Evolutionary conservation across 345 rosid genomes (phyloP), one percentile per base, ranked within the genome.

Genomic region (Raphanus sativus): DNA sequence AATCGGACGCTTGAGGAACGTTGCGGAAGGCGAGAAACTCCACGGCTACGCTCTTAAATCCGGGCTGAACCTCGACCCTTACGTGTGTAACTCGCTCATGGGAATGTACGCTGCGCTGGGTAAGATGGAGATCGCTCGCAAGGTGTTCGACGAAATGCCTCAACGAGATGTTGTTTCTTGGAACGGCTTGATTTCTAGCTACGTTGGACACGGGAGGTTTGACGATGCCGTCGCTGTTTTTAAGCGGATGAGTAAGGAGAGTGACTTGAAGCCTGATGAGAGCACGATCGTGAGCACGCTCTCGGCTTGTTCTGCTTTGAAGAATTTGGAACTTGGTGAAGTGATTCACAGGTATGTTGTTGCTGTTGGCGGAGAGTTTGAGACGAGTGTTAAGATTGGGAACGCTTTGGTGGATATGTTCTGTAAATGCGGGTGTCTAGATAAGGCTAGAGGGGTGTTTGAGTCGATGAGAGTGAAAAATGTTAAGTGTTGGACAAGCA

Each of bases 401-500:
- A 89, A 90, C 80, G 87, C 93, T 1, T 79, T 91, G 61, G 68
- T 91, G 61, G 95, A 88, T 55, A 82, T 89, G 93, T 91, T 87
- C 62, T 84, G 89, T 45, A 87, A 91, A 78, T 91, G 95, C 50
- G 90, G 95, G 12, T 80, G 84, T 81, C 70, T 91, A 32, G 66
- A 29, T 50, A 79, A 77, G 26, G 97, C 95, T 65, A 75, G 83
- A 62, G 50, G 8, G 36, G 3, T 86, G 68, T 88, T 88, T 15
- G 86, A 88, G 26, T 76, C 65, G 24, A 83, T 90, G 78, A 88
- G 83, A 15, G 70, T 13, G 55, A 88, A 77, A 30, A 91, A 88
- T 75, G 94, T 91, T 0, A 85, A 85, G 40, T 88, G 93, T 77
- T 88, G 95, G 93, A 92, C 93, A 1, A 88, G 83, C 36, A 86